A percentile compares a stretch with the other conserved stretches of the same genome.
Evolutionary conservation across 225 moss, liverwort and hornwort species (phyloP).

Genomic region (Marchantia paleacea): DNA sequence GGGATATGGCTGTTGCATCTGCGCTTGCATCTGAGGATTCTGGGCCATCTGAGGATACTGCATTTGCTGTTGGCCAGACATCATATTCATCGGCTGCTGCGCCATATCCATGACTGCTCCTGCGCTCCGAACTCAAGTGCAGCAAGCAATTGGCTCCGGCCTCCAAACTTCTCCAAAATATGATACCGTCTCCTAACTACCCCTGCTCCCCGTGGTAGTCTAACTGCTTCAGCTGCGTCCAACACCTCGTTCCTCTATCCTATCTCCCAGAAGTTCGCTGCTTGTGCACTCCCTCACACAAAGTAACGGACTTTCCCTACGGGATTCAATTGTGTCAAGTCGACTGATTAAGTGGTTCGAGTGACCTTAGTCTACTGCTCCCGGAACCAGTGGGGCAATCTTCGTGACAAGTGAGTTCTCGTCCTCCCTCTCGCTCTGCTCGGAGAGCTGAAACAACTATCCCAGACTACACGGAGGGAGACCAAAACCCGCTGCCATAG

Average conservation of each 20-base stretch:
- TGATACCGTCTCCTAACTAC: not conserved
- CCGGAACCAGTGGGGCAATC: not conserved
- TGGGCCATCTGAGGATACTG: conserved; percentile 47
- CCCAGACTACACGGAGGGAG: conserved; percentile 12
- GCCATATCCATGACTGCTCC: conserved; percentile 35
- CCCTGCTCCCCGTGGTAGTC: conserved; percentile 1
- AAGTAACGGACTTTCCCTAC: not conserved
- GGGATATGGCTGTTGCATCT: conserved; percentile 40
- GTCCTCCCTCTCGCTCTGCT: conserved; percentile 4
- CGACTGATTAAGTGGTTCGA: conserved; percentile 7
- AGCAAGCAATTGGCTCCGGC: not conserved
- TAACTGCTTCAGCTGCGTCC: conserved; percentile 2
- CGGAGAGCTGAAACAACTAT: not conserved
- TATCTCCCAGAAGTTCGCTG: not conserved
- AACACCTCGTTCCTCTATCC: not conserved
- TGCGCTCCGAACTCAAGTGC: not conserved
- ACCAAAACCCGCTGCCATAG: conserved; percentile 4
- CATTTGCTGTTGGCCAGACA: conserved; percentile 45
- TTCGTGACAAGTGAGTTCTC: not conserved
- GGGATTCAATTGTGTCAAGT: conserved; percentile 16
- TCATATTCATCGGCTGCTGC: conserved; percentile 48
- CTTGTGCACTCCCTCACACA: not conserved
- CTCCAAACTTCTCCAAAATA: not conserved
- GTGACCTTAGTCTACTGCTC: not conserved
- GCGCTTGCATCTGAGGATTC: conserved; percentile 42